phyloP scores from a whole-genome alignment of 2,329 filamentous ascomycete genomes.

The Diatrype stigma region DNA sequence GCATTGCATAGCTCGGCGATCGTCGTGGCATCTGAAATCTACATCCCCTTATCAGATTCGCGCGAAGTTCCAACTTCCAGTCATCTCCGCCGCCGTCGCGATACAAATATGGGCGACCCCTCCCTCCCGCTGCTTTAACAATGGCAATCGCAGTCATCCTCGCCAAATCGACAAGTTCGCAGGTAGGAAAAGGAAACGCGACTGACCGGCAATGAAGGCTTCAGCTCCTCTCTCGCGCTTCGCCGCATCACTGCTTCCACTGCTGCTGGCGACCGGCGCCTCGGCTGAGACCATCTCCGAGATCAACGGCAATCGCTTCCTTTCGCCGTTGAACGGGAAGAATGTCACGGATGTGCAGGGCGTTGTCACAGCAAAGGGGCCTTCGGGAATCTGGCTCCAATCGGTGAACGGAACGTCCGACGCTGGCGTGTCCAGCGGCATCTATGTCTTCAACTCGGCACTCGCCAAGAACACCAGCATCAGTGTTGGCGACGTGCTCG shows the following conservation, averaged over 20 bases:
- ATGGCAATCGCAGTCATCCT: too few relatives aligned
- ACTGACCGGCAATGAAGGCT: constrained; percentile 11
- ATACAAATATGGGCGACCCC: too few relatives aligned
- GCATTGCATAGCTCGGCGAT: too few relatives aligned
- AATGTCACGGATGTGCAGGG: constrained; percentile 57
- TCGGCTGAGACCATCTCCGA: constrained; percentile 44
- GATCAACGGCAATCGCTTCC: constrained; percentile 63
- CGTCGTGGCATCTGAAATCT: too few relatives aligned
- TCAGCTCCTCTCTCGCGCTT: constrained; percentile 7
- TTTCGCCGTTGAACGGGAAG: constrained; percentile 57
- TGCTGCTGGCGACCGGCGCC: constrained; percentile 27
- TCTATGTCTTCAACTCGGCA: constrained; percentile 59
- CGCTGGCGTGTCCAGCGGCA: constrained; percentile 55
- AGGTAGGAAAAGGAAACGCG: too few relatives aligned
- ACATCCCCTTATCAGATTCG: too few relatives aligned
- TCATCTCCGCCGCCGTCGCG: too few relatives aligned
- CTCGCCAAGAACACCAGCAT: constrained; percentile 50
- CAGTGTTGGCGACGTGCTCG: constrained; percentile 53
- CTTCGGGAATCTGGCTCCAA: constrained; percentile 60
- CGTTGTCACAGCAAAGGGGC: constrained; percentile 59
- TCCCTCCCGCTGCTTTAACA: too few relatives aligned
- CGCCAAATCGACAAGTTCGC: too few relatives aligned
- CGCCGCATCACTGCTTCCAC: constrained; percentile 23
- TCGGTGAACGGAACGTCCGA: constrained; percentile 54
- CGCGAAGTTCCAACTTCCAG: too few relatives aligned